Conservation (phyloP, 2,329 filamentous ascomycete species). For the Cadophora sp. region DNA sequence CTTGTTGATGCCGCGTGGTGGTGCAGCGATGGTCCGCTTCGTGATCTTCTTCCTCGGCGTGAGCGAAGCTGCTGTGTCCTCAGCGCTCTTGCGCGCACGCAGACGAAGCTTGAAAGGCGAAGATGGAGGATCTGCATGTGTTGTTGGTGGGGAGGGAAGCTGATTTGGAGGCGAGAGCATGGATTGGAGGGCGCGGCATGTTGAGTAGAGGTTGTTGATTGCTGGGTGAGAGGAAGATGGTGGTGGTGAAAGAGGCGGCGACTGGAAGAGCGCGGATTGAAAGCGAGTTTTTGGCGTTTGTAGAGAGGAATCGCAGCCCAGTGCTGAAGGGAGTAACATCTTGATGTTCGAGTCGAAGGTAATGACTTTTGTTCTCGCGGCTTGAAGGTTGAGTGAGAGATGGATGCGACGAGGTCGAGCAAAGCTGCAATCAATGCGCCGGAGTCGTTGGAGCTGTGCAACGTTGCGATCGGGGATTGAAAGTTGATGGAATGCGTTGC, state of each 20-base stretch:
- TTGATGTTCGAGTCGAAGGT: conserved; percentile 9
- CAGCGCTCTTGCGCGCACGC: conserved; percentile 52
- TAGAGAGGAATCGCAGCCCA: conserved; percentile 57
- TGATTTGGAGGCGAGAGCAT: conserved; percentile 57
- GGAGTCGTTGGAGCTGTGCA: conserved; percentile 29
- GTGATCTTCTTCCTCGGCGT: conserved; percentile 52
- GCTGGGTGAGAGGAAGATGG: conserved; percentile 54
- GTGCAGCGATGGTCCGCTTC: conserved; percentile 56
- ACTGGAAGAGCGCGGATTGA: conserved; percentile 56
- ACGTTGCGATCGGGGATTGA: conserved; percentile 5
- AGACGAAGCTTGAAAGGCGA: conserved; percentile 60
- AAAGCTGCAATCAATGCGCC: conserved; percentile 34
- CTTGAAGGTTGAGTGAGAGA: conserved; percentile 18
- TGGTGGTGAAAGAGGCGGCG: conserved; percentile 60
- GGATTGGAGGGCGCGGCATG: conserved; percentile 66
- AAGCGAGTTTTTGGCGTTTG: conserved; percentile 52
- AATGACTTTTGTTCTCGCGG: conserved; percentile 8
- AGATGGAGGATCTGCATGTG: conserved; percentile 35
- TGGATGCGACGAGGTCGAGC: conserved; percentile 26
- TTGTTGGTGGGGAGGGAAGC: conserved; percentile 62
- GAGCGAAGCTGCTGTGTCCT: conserved; percentile 24
- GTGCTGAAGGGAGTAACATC: conserved; percentile 66
- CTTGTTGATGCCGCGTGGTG: conserved; percentile 58
- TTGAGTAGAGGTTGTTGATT: conserved; percentile 62
- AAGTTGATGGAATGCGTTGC: not conserved